Base-by-base conservation (phyloP, 352 stramenopile species). In the Phytopythium oedochilum region DNA sequence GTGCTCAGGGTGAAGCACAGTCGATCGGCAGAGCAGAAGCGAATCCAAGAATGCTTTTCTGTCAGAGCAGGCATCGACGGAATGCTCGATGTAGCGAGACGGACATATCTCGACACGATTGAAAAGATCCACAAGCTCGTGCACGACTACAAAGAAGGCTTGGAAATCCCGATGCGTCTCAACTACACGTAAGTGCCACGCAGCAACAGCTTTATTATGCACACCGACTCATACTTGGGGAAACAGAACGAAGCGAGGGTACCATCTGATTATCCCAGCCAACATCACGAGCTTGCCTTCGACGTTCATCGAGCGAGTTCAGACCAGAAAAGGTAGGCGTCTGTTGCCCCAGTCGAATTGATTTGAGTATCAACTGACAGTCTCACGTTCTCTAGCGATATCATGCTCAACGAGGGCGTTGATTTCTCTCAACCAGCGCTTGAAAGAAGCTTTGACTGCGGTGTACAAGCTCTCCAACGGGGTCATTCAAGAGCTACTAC, bases 391-490 rank as follows among this genome's bases (percentile, higher is more conserved):
- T 35, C 48, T 62, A 95, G 85, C 64, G 15, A 84, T 95, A 29
- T 73, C 71, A 20, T 97, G 91, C 55, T 96, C 89, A 2, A 97
- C 91, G 20, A 92, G 90, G 56, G 66, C 88, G 34, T 55, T 97
- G 9, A 81, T 87, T 22, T 94, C 78, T 18, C 75, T 97, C 7
- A 96, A 96, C 51, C 64, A 83, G 40, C 75, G 88, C 17, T 64
- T 94, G 2, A 83, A 76, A 11, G 90, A 97, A 64, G 80, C 88
- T 5, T 68, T 97, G 26, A 75, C 64, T 4, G 86, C 89, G 14
- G 78, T 96, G 18, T 94, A 97, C 55, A 87, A 94, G 56, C 74
- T 97, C 8, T 97, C 91, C 2, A 94, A 96, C 55, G 64, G 71
- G 22, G 74, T 94, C 14, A 83, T 97, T 22, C 87, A 97, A 53